Conservation (phyloP, 129 eudicot species). For the Flaveria sonorensis region DNA sequence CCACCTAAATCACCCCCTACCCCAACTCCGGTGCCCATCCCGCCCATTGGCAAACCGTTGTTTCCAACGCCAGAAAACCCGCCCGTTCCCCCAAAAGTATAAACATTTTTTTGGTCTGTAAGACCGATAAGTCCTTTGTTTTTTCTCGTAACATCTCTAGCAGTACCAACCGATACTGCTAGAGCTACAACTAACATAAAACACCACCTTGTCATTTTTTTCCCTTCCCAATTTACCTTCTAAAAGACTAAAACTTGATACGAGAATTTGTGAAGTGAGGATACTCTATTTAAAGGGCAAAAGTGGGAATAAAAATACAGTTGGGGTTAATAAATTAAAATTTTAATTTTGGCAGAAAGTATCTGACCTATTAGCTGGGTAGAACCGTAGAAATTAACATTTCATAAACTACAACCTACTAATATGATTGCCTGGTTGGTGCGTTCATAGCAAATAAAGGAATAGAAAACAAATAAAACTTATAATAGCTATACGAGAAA, state of each 20-base stretch:
- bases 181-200: conserved; percentile 36
- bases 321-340: conserved; percentile 36
- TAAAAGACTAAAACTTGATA: neutral
- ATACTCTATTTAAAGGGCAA: conserved; percentile 26
- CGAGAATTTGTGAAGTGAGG: conserved; percentile 17
- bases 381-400: neutral
- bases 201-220: conserved; percentile 37
- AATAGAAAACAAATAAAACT: too few relatives aligned
- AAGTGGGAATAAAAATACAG: conserved; percentile 21
- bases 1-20: conserved; percentile 46
- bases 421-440: neutral
- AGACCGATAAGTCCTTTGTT: conserved; percentile 20
- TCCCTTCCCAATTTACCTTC: neutral
- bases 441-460: neutral
- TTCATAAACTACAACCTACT: conserved; percentile 14
- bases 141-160: conserved; percentile 41
- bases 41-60: conserved; percentile 48
- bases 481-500: too few relatives aligned
- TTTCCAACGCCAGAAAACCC: conserved; percentile 42
- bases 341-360: conserved; percentile 29
- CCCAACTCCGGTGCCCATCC: conserved; percentile 45
- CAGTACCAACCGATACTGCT: conserved; percentile 29
- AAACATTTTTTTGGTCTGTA: conserved; percentile 40
- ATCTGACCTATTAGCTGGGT: conserved; percentile 18
- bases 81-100: conserved; percentile 43